phyloP scores from a whole-genome alignment of 2,329 filamentous ascomycete genomes.

The Simplicillium sp. region DNA sequence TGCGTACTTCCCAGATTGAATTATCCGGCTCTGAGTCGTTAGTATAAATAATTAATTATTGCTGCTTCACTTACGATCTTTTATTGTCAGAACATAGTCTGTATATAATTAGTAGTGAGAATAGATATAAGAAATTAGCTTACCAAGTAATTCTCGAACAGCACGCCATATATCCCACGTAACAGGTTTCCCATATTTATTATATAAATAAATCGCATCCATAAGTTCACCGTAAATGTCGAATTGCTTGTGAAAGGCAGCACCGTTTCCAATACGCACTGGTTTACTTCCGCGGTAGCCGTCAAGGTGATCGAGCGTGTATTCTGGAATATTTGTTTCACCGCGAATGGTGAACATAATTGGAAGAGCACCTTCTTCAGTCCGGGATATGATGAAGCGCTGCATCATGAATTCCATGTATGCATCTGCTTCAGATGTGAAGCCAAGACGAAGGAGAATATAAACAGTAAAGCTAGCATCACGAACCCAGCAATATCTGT shows the following conservation, averaged over 20 bases:
- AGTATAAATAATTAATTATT: not conserved
- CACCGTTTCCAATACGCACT: slow-evolving; percentile 69
- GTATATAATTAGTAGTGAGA: not conserved
- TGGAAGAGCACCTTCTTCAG: slow-evolving; percentile 52
- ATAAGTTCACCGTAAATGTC: slow-evolving; percentile 75
- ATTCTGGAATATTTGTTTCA: slow-evolving; percentile 63
- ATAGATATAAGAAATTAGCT: slow-evolving; percentile 5
- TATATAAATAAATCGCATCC: slow-evolving; percentile 69
- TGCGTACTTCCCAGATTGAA: slow-evolving; percentile 77
- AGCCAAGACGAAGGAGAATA: slow-evolving; percentile 66
- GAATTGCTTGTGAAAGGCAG: slow-evolving; percentile 66
- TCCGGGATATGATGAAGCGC: slow-evolving; percentile 53
- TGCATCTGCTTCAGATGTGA: slow-evolving; percentile 64
- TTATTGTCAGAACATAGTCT: slow-evolving; percentile 63
- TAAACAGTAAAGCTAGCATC: slow-evolving; percentile 74
- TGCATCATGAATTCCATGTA: slow-evolving; percentile 74
- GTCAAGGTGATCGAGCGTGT: slow-evolving; percentile 59
- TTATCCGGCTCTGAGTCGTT: slow-evolving; percentile 53
- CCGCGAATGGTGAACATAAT: slow-evolving; percentile 78
- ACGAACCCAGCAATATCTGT: slow-evolving; percentile 69
- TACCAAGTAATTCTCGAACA: slow-evolving; percentile 56
- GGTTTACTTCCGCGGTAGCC: slow-evolving; percentile 63
- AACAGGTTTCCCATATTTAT: slow-evolving; percentile 69
- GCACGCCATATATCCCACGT: slow-evolving; percentile 69
- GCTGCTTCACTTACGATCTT: slow-evolving; percentile 33